A percentile compares a stretch with the other conserved stretches of the same genome.
These are phyloP conservation scores for Chaetoscypha palmicola DNA, from an alignment of 2,329 filamentous ascomycete genomes.

Conservation along the genomic window DNA sequence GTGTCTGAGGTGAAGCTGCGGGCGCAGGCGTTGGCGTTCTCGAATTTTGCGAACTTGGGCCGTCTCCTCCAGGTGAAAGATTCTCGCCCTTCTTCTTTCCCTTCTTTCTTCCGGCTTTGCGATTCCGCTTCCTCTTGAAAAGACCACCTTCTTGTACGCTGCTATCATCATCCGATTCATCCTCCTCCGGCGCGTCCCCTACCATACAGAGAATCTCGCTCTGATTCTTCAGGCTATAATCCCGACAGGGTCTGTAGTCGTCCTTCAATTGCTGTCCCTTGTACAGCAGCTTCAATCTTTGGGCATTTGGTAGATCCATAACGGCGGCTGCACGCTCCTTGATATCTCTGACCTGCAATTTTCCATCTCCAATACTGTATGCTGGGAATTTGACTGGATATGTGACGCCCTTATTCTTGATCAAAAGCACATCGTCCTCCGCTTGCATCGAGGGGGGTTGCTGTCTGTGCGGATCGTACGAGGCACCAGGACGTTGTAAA, in stretches of 20 bases:
- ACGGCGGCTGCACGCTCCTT: constrained; percentile 60
- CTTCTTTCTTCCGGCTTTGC: constrained; percentile 39
- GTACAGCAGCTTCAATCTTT: constrained; percentile 61
- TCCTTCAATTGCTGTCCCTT: constrained; percentile 67
- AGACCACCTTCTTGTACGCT: constrained; percentile 29
- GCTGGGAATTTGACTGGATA: constrained; percentile 68
- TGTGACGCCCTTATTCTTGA: constrained; percentile 59
- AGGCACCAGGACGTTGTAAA: constrained; percentile 41
- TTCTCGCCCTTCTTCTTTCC: constrained; percentile 29
- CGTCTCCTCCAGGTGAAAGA: constrained; percentile 32
- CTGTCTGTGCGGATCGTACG: constrained; percentile 37
- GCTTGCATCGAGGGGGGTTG: constrained; percentile 34
- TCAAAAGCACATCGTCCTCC: constrained; percentile 64
- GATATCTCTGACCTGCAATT: constrained; percentile 59
- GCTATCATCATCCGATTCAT: constrained; percentile 36
- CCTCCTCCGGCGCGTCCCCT: constrained; percentile 42
- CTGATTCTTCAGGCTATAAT: constrained; percentile 55
- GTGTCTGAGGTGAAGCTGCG: constrained; percentile 34
- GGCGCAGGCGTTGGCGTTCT: constrained; percentile 24
- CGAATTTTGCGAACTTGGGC: constrained; percentile 29
- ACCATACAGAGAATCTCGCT: constrained; percentile 55
- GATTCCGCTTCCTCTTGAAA: constrained; percentile 22
- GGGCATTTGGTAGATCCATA: constrained; percentile 53
- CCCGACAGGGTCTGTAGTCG: constrained; percentile 46
- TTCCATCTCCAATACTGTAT: constrained; percentile 68